phyloP scores from a whole-genome alignment of 257 asterid species.

The Primulina eburnea region DNA sequence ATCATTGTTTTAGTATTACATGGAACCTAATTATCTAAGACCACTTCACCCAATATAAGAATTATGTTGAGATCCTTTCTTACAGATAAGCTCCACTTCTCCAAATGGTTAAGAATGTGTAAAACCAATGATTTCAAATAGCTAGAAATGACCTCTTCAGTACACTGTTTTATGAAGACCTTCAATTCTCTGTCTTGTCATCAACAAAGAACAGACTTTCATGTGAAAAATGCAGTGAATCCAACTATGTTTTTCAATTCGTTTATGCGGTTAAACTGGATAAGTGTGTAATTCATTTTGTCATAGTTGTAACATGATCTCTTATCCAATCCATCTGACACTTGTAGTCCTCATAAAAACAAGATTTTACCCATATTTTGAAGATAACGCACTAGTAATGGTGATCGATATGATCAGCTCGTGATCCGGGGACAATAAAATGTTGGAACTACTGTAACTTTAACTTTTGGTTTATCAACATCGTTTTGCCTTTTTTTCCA shows the following conservation, averaged over 20 bases:
- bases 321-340: slow-evolving; percentile 30
- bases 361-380: neutral
- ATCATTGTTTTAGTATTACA: neutral
- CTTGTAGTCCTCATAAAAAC: slow-evolving; percentile 41
- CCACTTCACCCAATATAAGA: neutral
- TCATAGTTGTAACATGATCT: slow-evolving; percentile 26
- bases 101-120: slow-evolving; percentile 59
- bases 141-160: slow-evolving; percentile 40
- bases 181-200: slow-evolving; percentile 63
- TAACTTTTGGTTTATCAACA: neutral
- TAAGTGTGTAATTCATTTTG: slow-evolving; percentile 18
- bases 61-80: slow-evolving; percentile 8
- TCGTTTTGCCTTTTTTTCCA: neutral
- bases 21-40: neutral
- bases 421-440: slow-evolving; percentile 16
- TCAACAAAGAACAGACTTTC: slow-evolving; percentile 76
- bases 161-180: slow-evolving; percentile 41
- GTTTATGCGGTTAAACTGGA: slow-evolving; percentile 45
- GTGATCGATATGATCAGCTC: slow-evolving; percentile 7
- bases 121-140: slow-evolving; percentile 53
- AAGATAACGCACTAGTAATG: no score
- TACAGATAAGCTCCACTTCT: slow-evolving; percentile 61
- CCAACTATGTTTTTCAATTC: slow-evolving; percentile 87
- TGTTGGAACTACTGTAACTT: neutral
- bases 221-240: slow-evolving; percentile 80